Evolutionary conservation across 2,329 filamentous ascomycete species (phyloP).

Genomic region (Alternaria ventricosa): DNA sequence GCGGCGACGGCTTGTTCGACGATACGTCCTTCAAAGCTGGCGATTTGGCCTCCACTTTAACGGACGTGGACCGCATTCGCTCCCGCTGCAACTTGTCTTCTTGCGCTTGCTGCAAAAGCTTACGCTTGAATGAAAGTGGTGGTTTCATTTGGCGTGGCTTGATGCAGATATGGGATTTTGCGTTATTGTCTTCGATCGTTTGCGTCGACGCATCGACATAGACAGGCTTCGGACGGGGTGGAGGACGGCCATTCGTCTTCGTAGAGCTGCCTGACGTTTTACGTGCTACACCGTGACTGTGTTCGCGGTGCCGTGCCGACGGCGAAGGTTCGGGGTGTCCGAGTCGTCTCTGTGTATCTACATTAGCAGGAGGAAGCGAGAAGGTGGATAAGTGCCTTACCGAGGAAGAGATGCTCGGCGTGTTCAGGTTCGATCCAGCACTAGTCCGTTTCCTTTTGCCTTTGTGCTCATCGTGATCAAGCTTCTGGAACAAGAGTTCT

Average conservation of each 20-base stretch:
- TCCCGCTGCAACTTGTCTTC: conserved; percentile 48
- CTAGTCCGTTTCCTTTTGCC: conserved; percentile 63
- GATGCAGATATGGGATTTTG: conserved; percentile 13
- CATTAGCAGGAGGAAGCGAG: conserved; percentile 28
- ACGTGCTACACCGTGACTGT: conserved; percentile 43
- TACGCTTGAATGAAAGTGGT: conserved; percentile 46
- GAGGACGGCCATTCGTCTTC: conserved; percentile 46
- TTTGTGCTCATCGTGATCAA: conserved; percentile 64
- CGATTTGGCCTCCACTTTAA: conserved; percentile 43
- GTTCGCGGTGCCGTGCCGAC: conserved; percentile 43
- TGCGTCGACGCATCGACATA: conserved; percentile 46
- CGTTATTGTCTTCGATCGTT: conserved; percentile 31
- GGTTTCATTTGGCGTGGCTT: conserved; percentile 35
- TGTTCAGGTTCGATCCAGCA: conserved; percentile 61
- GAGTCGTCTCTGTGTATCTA: conserved; percentile 43
- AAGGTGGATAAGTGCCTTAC: conserved; percentile 37
- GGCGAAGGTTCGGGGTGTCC: conserved; percentile 47
- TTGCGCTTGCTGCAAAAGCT: conserved; percentile 46
- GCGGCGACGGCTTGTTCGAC: conserved; percentile 41
- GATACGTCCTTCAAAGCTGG: conserved; percentile 42
- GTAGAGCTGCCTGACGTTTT: conserved; percentile 47
- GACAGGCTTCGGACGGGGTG: conserved; percentile 39
- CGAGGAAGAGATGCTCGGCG: conserved; percentile 54
- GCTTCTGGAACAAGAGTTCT: conserved; percentile 67
- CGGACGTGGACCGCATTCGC: conserved; percentile 44